Percentiles rank a stretch among this genome's conserved stretches.
These are phyloP conservation scores for Forsythia viridissima DNA, from an alignment of 257 asterid genomes.

Conservation along the genomic window DNA sequence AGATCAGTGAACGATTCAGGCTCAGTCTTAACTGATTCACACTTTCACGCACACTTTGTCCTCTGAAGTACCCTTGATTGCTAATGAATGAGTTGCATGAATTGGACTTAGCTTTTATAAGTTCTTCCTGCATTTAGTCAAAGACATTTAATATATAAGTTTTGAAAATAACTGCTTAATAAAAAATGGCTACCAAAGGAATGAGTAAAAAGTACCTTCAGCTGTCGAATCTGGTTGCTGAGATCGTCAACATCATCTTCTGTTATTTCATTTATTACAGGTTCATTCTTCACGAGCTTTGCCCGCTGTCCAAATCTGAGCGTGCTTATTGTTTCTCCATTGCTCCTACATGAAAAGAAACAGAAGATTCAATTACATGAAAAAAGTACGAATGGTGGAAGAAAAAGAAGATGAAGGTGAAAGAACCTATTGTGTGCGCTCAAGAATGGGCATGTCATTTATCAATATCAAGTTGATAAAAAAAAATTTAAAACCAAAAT, in stretches of 20 bases:
- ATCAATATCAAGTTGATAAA: not conserved
- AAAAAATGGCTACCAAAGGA: not conserved
- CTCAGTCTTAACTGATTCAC: slow-evolving; percentile 84
- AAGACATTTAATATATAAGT: slow-evolving; percentile 13
- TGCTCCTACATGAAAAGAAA: slow-evolving; percentile 41
- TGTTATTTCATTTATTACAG: slow-evolving; percentile 79
- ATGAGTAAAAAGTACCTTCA: slow-evolving; percentile 60
- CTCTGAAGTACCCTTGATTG: slow-evolving; percentile 54
- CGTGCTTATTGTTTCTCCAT: slow-evolving; percentile 73
- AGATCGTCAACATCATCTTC: slow-evolving; percentile 88
- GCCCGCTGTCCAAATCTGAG: slow-evolving; percentile 84
- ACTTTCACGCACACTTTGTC: slow-evolving; percentile 76
- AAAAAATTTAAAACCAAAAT: not conserved
- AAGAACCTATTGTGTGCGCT: no score
- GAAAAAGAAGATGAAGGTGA: not conserved
- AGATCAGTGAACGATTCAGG: slow-evolving; percentile 80
- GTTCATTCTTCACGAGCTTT: slow-evolving; percentile 67
- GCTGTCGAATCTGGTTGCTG: slow-evolving; percentile 84
- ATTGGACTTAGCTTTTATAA: slow-evolving; percentile 78
- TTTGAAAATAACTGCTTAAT: not conserved
- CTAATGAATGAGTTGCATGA: slow-evolving; percentile 43
- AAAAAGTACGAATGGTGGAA: not conserved
- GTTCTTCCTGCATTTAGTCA: slow-evolving; percentile 75
- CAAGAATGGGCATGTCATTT: not conserved
- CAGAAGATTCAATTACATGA: not conserved